phyloP scores from a whole-genome alignment of 305 asterid species.

The Fraxinus dipetala region DNA sequence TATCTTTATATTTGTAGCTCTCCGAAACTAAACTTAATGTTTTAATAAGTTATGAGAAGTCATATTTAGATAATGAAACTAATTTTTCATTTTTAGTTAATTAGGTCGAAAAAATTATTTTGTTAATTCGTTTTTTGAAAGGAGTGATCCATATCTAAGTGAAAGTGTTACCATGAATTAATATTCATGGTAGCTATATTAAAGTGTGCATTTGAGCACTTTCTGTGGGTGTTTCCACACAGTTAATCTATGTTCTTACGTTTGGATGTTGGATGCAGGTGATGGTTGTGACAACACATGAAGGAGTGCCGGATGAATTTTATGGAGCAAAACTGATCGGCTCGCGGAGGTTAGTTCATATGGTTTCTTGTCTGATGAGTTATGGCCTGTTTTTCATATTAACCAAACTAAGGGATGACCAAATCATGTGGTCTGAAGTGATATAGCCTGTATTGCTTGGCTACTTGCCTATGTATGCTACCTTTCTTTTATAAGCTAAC shows the following conservation, averaged over 20 bases:
- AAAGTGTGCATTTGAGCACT: neutral
- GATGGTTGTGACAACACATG: constrained; percentile 97
- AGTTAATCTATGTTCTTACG: constrained; percentile 18
- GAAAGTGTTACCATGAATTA: neutral
- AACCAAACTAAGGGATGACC: neutral
- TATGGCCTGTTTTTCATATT: constrained; percentile 1
- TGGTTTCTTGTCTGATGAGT: constrained; percentile 7
- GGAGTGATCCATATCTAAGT: neutral
- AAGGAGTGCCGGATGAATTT: constrained; percentile 94
- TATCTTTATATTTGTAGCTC: neutral
- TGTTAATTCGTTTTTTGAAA: neutral
- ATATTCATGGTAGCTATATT: neutral
- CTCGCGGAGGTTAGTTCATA: constrained; percentile 64
- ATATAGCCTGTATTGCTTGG: neutral
- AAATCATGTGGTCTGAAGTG: neutral
- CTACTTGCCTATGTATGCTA: neutral
- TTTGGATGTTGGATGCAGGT: constrained; percentile 54
- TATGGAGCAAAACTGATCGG: constrained; percentile 93
- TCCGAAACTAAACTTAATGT: neutral
- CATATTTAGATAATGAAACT: neutral
- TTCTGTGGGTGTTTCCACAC: neutral
- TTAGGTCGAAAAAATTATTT: neutral
- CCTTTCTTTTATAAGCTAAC: neutral
- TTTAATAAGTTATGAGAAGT: neutral
- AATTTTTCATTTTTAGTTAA: neutral